Base-by-base conservation (phyloP, 83 land plant species). In the Thuja plicata region DNA sequence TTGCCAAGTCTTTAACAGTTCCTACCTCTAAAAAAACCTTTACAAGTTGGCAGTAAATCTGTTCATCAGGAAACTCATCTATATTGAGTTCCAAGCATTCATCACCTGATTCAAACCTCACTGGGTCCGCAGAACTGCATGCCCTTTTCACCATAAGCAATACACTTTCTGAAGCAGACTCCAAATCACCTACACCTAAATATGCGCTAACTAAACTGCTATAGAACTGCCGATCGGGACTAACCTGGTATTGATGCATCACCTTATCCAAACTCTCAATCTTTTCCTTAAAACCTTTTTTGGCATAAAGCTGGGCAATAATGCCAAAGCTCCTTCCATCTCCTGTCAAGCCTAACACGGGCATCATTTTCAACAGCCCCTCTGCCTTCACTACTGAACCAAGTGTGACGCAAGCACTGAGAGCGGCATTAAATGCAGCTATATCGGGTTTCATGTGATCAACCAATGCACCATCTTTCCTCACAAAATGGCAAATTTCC, bases 281-380 rank as follows among this genome's bases (percentile, higher is more conserved):
- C 90, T 92, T 94, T 30, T 89, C 88, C 19, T 90, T 89, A 10
- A 91, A 34, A 27, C 95, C 95, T 85, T 92, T 90, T 55, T 88
- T 79, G 21, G 97, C 92, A 90, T 94, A 95, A 86, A 95, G 83
- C 88, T 92, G 92, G 30, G 92, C 95, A 66, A 95, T 89, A 21
- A 87, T 88, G 13, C 95, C 95, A 86, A 95, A 94, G 76, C 89
- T 92, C 21, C 37, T 34, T 11, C 90, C 91, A 89, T 94, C 92
- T 17, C 94, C 93, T 88, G 89, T 41, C 52, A 94, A 71, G 7
- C 91, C 91, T 84, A 92, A 77, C 71, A 80, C 48, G 2, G 93
- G 88, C 95, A 95, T 94, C 19, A 81, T 89, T 60, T 94, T 93
- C 11, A 94, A 45, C 2, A 95, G 91, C 45, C 79, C 90, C 88